phyloP scores from a whole-genome alignment of 2,329 filamentous ascomycete genomes.

The Paracoccidioides lutzii region DNA sequence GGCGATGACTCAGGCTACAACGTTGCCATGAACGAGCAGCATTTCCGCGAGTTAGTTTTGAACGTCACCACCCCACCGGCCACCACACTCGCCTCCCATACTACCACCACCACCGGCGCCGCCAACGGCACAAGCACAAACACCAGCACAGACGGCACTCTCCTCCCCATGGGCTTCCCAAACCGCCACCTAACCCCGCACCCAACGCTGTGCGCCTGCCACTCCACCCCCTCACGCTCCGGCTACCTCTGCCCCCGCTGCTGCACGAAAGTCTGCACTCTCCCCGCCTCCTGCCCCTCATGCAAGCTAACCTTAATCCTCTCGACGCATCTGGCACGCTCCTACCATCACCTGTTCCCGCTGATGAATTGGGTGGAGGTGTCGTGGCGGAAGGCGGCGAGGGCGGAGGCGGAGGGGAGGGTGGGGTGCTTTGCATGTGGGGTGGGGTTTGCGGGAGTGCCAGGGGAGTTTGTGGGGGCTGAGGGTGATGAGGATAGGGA shows the following conservation, averaged over 20 bases:
- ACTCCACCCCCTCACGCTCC: slow-evolving; percentile 66
- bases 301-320: slow-evolving; percentile 88
- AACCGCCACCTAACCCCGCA: slow-evolving; percentile 50
- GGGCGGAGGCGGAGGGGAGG: slow-evolving; percentile 51
- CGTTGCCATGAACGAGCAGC: slow-evolving; percentile 73
- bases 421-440: slow-evolving; percentile 68
- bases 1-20: slow-evolving; percentile 61
- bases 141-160: slow-evolving; percentile 38
- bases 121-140: slow-evolving; percentile 29
- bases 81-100: slow-evolving; percentile 26
- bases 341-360: slow-evolving; percentile 85
- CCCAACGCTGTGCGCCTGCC: slow-evolving; percentile 77
- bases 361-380: slow-evolving; percentile 85
- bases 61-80: slow-evolving; percentile 71
- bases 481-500: background rate
- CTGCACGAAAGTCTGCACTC: slow-evolving; percentile 70
- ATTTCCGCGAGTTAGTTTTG: slow-evolving; percentile 82
- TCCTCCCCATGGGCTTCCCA: slow-evolving; percentile 76
- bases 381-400: slow-evolving; percentile 61
- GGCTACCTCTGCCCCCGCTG: slow-evolving; percentile 90
- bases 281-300: slow-evolving; percentile 81
- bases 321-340: slow-evolving; percentile 83
- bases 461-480: slow-evolving; percentile 18
- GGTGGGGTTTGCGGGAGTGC: slow-evolving; percentile 50
- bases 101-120: slow-evolving; percentile 41